A percentile compares a stretch with the other conserved stretches of the same genome.
phyloP scores from a whole-genome alignment of 768 basidiomycete species.

The Boletus sp. region DNA sequence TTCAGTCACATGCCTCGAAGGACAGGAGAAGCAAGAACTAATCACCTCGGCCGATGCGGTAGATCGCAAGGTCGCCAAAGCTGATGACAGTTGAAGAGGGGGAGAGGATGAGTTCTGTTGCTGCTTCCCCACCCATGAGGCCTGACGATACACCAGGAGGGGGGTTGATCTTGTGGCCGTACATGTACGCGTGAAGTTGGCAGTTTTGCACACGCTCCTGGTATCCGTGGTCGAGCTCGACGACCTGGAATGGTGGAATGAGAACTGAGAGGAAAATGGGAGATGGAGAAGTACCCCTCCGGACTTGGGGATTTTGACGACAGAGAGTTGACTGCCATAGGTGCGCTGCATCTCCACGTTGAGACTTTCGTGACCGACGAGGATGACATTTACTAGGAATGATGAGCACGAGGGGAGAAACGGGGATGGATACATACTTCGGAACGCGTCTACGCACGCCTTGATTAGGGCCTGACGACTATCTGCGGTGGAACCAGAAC shows the following conservation, averaged over 20 bases:
- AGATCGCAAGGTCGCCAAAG: constrained; percentile 80
- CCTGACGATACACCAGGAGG: constrained; percentile 61
- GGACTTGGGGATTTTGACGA: constrained; percentile 94
- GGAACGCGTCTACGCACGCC: constrained; percentile 85
- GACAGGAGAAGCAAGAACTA: not conserved
- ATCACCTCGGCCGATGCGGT: constrained; percentile 87
- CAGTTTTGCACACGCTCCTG: constrained; percentile 74
- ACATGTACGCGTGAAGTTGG: constrained; percentile 91
- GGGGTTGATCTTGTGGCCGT: constrained; percentile 69
- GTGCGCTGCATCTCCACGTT: constrained; percentile 92
- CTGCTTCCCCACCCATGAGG: constrained; percentile 68
- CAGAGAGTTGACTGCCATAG: constrained; percentile 65
- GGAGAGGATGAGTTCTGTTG: constrained; percentile 70
- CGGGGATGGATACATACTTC: constrained; percentile 49
- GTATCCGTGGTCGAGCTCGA: constrained; percentile 81
- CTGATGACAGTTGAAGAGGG: constrained; percentile 85
- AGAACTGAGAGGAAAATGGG: not conserved
- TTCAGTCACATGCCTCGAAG: not conserved
- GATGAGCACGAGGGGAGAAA: not conserved
- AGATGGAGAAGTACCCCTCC: constrained; percentile 67
- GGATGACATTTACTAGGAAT: constrained; percentile 79
- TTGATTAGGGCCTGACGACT: constrained; percentile 77
- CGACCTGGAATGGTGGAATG: constrained; percentile 56
- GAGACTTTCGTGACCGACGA: constrained; percentile 96
- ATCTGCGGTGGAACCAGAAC: constrained; percentile 53